These are phyloP conservation scores for Tetrahymena borealis DNA, from an alignment of 73 alveolate species.

Conservation along the genomic window DNA sequence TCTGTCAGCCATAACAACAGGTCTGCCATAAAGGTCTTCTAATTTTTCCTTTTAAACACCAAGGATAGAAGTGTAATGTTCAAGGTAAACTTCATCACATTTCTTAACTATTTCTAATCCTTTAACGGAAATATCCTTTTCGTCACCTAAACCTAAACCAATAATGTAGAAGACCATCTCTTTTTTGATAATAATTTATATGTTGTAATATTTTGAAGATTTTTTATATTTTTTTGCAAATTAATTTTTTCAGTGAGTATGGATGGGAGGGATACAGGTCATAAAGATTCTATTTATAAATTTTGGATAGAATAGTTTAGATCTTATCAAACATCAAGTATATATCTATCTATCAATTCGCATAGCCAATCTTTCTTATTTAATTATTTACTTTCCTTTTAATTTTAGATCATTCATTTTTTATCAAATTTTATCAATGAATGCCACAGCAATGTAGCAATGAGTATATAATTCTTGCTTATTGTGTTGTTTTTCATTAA, in stretches of 20 bases:
- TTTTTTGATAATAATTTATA: background rate
- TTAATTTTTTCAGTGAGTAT: too few relatives aligned
- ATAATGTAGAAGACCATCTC: conserved; percentile 94
- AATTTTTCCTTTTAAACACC: conserved; percentile 72
- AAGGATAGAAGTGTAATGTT: conserved; percentile 95
- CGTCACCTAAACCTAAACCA: conserved; percentile 98
- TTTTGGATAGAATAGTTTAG: background rate
- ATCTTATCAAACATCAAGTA: background rate
- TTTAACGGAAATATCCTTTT: conserved; percentile 89
- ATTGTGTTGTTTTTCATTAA: too few relatives aligned
- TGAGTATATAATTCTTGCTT: too few relatives aligned
- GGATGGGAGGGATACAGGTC: too few relatives aligned
- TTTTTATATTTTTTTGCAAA: too few relatives aligned
- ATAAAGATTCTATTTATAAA: background rate
- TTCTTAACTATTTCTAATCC: conserved; percentile 92
- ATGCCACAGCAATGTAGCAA: too few relatives aligned
- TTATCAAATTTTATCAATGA: background rate
- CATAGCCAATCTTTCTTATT: background rate
- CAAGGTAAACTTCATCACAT: conserved; percentile 72
- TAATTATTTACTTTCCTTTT: too few relatives aligned
- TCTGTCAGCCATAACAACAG: conserved; percentile 94
- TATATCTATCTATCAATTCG: background rate
- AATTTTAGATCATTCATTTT: background rate
- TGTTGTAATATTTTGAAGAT: too few relatives aligned
- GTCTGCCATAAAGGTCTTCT: conserved; percentile 82